These are phyloP conservation scores for Ustilago vetiveriae DNA, from an alignment of 1,284 basidiomycete species.

Conservation along the genomic window DNA sequence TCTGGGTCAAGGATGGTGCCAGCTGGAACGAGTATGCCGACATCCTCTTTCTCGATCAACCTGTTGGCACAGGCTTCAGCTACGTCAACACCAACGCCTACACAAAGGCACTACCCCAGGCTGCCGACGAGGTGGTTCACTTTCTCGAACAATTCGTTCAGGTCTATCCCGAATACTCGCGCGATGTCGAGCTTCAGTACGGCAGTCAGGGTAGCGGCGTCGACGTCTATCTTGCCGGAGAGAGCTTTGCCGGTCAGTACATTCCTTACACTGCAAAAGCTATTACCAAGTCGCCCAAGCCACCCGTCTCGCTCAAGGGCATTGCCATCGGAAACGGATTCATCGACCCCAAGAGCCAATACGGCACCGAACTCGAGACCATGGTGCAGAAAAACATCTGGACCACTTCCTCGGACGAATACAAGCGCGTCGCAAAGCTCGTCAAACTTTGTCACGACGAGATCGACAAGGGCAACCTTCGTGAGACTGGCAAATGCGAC, in stretches of 20 bases:
- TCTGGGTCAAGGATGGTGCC: conserved; percentile 75
- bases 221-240: conserved; percentile 67
- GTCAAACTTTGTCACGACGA: conserved; percentile 75
- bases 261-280: conserved; percentile 75
- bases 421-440: conserved; percentile 55
- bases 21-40: conserved; percentile 99
- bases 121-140: conserved; percentile 79
- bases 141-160: conserved; percentile 88
- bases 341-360: conserved; percentile 90
- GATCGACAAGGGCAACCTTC: conserved; percentile 70
- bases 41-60: conserved; percentile 96
- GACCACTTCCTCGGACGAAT: conserved; percentile 76
- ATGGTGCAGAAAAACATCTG: conserved; percentile 82
- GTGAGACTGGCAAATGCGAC: conserved; percentile 77
- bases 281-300: conserved; percentile 75
- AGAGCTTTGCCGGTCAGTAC: conserved; percentile 53
- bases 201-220: conserved; percentile 76
- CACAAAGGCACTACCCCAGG: conserved; percentile 76
- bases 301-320: conserved; percentile 75
- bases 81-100: conserved; percentile 86
- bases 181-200: conserved; percentile 34
- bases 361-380: conserved; percentile 88
- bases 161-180: conserved; percentile 86
- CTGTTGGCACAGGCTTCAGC: conserved; percentile 92
- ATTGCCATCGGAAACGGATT: conserved; percentile 95